Conservation (phyloP, 2,329 filamentous ascomycete species). For the Nemania sp. region DNA sequence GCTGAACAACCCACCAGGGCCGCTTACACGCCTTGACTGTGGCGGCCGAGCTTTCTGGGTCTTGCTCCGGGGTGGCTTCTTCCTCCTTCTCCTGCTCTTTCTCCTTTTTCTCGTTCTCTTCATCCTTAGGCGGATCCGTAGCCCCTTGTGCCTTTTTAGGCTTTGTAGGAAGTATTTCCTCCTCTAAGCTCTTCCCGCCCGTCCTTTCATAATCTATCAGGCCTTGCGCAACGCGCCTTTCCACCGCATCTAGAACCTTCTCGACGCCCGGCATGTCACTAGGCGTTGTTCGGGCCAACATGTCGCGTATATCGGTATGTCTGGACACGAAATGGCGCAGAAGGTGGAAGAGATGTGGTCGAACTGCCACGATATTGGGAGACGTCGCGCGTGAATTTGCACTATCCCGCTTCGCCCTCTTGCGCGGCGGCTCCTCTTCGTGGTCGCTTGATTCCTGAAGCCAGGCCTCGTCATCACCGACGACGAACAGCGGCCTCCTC, state of each 20-base stretch:
- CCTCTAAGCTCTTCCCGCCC: constrained; percentile 50
- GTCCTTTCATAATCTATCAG: constrained; percentile 67
- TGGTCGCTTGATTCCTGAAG: constrained; percentile 42
- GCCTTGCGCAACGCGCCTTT: constrained; percentile 72
- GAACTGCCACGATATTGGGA: constrained; percentile 77
- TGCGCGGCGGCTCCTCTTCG: constrained; percentile 45
- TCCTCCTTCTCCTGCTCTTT: constrained; percentile 28
- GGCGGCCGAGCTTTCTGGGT: constrained; percentile 63
- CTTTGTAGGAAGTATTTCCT: constrained; percentile 35
- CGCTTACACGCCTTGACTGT: constrained; percentile 74
- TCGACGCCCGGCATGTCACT: constrained; percentile 80
- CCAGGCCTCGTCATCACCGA: constrained; percentile 57
- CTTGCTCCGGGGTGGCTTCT: constrained; percentile 39
- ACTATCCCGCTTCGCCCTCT: constrained; percentile 44
- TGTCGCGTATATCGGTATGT: constrained; percentile 83
- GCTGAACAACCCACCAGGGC: constrained; percentile 90
- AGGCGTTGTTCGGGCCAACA: constrained; percentile 68
- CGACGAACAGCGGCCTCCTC: constrained; percentile 73
- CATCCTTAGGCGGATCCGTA: constrained; percentile 35
- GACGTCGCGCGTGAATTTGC: constrained; percentile 52
- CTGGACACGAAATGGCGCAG: constrained; percentile 77
- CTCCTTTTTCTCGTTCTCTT: constrained; percentile 30
- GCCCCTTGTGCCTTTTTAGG: constrained; percentile 23
- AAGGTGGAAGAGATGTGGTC: constrained; percentile 91
- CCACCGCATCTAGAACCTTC: constrained; percentile 72